Conservation (phyloP, 1,284 basidiomycete species). For the Cystobasidium pallidum region DNA sequence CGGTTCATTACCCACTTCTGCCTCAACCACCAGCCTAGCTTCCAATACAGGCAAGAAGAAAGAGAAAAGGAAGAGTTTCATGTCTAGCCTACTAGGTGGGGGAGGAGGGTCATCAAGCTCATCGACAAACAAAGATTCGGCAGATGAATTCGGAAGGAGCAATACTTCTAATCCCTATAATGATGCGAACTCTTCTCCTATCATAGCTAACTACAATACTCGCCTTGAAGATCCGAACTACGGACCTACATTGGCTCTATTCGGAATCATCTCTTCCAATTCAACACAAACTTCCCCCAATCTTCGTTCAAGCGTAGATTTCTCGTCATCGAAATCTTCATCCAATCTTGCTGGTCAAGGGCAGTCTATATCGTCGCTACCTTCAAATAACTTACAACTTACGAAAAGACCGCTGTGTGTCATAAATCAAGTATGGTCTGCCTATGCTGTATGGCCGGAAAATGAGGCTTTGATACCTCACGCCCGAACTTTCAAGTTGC, state of each 20-base stretch:
- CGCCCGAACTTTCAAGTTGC: slow-evolving; percentile 86
- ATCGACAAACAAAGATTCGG: slow-evolving; percentile 43
- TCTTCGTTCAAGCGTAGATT: slow-evolving; percentile 6
- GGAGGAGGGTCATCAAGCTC: slow-evolving; percentile 45
- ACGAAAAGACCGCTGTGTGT: slow-evolving; percentile 32
- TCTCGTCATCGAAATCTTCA: slow-evolving; percentile 3
- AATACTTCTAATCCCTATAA: not conserved
- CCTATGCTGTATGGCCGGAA: slow-evolving; percentile 90
- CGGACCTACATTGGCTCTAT: slow-evolving; percentile 34
- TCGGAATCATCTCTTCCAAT: slow-evolving; percentile 33
- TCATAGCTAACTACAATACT: slow-evolving; percentile 16
- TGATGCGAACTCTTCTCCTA: slow-evolving; percentile 19
- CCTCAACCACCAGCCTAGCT: slow-evolving; percentile 12
- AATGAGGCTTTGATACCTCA: slow-evolving; percentile 84
- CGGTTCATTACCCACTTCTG: slow-evolving; percentile 1
- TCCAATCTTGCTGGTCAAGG: slow-evolving; percentile 1
- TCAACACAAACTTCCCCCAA: not conserved
- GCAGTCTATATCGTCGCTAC: slow-evolving; percentile 18
- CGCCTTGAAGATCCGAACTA: slow-evolving; percentile 34
- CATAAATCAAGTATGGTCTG: slow-evolving; percentile 53
- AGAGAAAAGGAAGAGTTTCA: slow-evolving; percentile 41
- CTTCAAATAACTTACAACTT: slow-evolving; percentile 22
- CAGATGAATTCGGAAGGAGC: not conserved
- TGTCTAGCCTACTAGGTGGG: slow-evolving; percentile 47
- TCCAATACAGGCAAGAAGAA: slow-evolving; percentile 46